These are phyloP conservation scores for Colletotrichum sp. DNA, from an alignment of 2,329 filamentous ascomycete species.

Conservation along the genomic window DNA sequence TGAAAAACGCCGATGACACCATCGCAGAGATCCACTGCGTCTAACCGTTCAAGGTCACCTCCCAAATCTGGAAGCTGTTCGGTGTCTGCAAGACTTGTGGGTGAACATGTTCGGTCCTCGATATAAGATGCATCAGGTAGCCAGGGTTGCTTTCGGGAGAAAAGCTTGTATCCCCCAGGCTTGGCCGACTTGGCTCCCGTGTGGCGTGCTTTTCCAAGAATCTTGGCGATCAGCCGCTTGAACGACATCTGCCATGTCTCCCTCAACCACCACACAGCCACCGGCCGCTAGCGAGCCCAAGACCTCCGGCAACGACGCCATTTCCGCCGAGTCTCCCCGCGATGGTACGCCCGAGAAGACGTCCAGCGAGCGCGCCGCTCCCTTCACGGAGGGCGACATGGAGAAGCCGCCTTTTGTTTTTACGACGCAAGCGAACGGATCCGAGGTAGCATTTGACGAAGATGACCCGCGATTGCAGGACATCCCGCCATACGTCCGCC, in stretches of 20 bases:
- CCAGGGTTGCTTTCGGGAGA: not conserved
- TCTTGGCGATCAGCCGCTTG: conserved; percentile 7
- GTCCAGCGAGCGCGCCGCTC: conserved; percentile 1
- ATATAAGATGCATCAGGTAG: not conserved
- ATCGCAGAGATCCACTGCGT: conserved; percentile 4
- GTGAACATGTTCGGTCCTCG: not conserved
- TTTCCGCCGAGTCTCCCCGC: not conserved
- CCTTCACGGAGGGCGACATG: conserved; percentile 25
- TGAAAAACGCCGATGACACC: conserved; percentile 15
- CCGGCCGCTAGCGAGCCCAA: not conserved
- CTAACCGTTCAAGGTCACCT: not conserved
- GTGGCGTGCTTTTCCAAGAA: conserved; percentile 2
- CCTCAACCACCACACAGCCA: not conserved
- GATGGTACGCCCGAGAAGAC: not conserved
- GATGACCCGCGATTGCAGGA: conserved; percentile 57
- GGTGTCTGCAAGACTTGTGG: not conserved
- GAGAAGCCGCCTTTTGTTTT: conserved; percentile 26
- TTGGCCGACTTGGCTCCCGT: conserved; percentile 15
- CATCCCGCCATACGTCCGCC: conserved; percentile 49
- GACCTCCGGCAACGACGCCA: not conserved
- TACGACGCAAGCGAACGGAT: conserved; percentile 22
- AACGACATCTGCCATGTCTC: conserved; percentile 2
- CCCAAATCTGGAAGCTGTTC: not conserved
- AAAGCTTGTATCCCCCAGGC: not conserved
- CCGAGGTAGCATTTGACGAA: conserved; percentile 39